Conservation (phyloP, 768 basidiomycete species). For the Auriculariales sp. region DNA sequence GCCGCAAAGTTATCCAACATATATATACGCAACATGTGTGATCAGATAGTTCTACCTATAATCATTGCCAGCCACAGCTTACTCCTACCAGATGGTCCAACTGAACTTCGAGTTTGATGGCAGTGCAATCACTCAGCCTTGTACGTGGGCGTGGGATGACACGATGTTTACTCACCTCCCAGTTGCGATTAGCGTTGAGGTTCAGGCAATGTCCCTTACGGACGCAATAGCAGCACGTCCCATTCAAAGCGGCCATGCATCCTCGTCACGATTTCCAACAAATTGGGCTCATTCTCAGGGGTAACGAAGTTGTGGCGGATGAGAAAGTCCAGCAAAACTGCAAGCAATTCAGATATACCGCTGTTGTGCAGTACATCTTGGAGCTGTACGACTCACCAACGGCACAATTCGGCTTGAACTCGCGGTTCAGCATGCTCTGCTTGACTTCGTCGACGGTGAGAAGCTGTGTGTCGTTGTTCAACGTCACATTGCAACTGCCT, state of each 20-base stretch:
- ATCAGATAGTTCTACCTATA: too few species aligned
- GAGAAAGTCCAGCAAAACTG: conserved; percentile 81
- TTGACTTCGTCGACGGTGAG: conserved; percentile 49
- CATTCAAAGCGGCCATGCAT: conserved; percentile 52
- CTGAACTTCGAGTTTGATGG: too few species aligned
- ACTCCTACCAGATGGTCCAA: too few species aligned
- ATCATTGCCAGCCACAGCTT: too few species aligned
- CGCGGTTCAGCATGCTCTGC: conserved; percentile 43
- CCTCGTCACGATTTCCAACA: conserved; percentile 57
- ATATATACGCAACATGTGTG: too few species aligned
- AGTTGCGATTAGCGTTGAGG: too few species aligned
- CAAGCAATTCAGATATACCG: not conserved
- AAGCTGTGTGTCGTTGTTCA: conserved; percentile 29
- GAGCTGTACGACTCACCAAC: conserved; percentile 34
- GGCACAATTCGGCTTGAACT: conserved; percentile 92
- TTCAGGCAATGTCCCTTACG: too few species aligned
- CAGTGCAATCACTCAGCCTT: too few species aligned
- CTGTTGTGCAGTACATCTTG: not conserved
- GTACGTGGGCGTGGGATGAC: too few species aligned
- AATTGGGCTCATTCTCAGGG: conserved; percentile 76
- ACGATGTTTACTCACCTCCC: too few species aligned
- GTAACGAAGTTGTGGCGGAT: conserved; percentile 77
- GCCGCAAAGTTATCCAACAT: too few species aligned
- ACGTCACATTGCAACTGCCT: not conserved
- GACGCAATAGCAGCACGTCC: too few species aligned